Percentiles rank a stretch among this genome's conserved stretches.
phyloP scores from a whole-genome alignment of 148 eudicot species.

The Nyssa sinensis region DNA sequence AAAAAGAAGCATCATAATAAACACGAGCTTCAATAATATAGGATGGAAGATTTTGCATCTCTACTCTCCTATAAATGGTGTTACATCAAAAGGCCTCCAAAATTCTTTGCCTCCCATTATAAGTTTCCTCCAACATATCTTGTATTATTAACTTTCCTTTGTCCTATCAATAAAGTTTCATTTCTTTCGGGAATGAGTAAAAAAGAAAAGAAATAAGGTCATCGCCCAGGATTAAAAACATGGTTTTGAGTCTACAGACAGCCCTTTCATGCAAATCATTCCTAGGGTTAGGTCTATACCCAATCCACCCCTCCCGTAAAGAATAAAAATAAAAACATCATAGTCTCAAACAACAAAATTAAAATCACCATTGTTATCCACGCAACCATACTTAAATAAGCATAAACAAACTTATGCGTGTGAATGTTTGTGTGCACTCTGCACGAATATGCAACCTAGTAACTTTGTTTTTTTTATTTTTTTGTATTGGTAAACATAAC shows the following conservation, averaged over 20 bases:
- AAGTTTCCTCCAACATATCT: neutral
- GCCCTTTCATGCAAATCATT: neutral
- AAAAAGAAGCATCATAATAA: no score
- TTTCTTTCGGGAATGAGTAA: neutral
- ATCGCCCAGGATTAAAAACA: neutral
- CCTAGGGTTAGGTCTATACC: no score
- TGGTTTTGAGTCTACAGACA: neutral
- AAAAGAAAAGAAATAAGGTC: no score
- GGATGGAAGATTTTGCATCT: neutral
- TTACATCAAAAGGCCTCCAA: neutral
- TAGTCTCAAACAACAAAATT: neutral
- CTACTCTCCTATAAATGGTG: neutral
- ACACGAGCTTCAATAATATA: neutral
- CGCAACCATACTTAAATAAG: no score
- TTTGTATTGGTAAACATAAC: no score
- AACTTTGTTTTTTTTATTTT: no score
- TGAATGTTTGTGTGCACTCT: no score
- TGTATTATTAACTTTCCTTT: no score
- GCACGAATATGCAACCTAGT: no score
- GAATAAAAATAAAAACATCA: neutral
- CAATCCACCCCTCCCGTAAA: no score
- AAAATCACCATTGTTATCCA: no score
- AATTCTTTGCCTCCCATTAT: neutral
- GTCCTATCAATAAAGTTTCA: neutral
- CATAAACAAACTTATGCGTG: no score